Percentiles rank a stretch among this genome's conserved stretches.
Evolutionary conservation across 2,329 filamentous ascomycete species (phyloP).

Genomic region (Colletotrichum acutatum): DNA sequence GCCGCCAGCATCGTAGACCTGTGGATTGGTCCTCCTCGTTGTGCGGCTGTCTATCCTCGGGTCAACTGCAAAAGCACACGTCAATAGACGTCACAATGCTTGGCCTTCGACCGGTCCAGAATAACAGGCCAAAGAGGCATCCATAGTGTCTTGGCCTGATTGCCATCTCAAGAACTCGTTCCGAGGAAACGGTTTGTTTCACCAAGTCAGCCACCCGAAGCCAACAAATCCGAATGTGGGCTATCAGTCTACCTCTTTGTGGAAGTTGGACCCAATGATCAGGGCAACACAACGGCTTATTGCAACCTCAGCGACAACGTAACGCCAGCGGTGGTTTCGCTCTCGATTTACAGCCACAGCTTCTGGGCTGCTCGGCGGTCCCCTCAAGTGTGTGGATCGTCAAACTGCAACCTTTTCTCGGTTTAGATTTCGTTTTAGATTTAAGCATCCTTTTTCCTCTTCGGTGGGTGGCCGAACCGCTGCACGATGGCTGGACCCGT

Average conservation of each 20-base stretch:
- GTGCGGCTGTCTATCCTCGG: neutral
- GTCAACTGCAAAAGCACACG: neutral
- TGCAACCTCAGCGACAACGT: conserved; percentile 25
- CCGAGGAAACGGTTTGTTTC: conserved; percentile 20
- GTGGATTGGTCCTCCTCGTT: neutral
- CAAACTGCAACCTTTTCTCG: conserved; percentile 17
- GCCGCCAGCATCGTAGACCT: neutral
- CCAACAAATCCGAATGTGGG: neutral
- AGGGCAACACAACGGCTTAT: neutral
- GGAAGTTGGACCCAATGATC: conserved; percentile 9
- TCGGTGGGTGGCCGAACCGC: conserved; percentile 8
- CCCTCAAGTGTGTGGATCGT: conserved; percentile 13
- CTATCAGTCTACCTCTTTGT: neutral
- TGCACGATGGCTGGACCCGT: neutral
- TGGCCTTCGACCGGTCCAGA: conserved; percentile 3
- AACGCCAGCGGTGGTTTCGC: conserved; percentile 23
- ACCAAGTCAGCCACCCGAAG: conserved; percentile 11
- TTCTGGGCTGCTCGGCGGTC: conserved; percentile 2
- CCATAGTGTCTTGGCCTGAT: neutral
- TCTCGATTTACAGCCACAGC: conserved; percentile 12
- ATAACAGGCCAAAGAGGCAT: neutral
- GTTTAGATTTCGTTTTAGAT: conserved; percentile 25
- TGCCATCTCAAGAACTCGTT: neutral
- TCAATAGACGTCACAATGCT: conserved; percentile 11
- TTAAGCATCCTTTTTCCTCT: conserved; percentile 15